phyloP scores from a whole-genome alignment of 2,329 filamentous ascomycete genomes.

The Hypoxylon sp. region DNA sequence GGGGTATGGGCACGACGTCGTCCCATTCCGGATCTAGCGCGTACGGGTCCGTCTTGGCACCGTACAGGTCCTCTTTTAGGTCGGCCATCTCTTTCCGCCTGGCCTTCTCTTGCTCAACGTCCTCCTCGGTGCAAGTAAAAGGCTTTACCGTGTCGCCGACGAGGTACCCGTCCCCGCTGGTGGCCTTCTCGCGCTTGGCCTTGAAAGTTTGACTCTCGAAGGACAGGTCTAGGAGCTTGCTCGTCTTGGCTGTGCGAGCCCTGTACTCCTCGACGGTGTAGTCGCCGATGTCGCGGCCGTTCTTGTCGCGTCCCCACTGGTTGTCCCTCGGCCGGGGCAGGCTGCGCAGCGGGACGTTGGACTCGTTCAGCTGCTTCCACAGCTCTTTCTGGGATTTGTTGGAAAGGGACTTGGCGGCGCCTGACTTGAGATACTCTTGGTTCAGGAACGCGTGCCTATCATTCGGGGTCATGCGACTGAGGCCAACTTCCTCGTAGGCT shows the following conservation, averaged over 20 bases:
- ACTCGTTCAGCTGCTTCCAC: constrained; percentile 64
- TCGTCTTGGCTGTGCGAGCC: constrained; percentile 52
- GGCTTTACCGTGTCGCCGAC: constrained; percentile 34
- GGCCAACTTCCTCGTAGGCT: constrained; percentile 54
- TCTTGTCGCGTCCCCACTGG: constrained; percentile 60
- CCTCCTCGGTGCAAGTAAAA: constrained; percentile 45
- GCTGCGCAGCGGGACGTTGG: constrained; percentile 58
- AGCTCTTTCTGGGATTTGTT: constrained; percentile 63
- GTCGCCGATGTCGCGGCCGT: constrained; percentile 58
- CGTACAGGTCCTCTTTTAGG: constrained; percentile 61
- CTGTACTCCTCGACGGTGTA: constrained; percentile 58
- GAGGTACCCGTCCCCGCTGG: constrained; percentile 12
- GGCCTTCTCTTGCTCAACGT: constrained; percentile 55
- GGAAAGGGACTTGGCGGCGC: constrained; percentile 46
- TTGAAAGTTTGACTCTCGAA: constrained; percentile 56
- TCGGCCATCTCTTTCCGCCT: constrained; percentile 60
- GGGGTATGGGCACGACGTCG: constrained; percentile 81
- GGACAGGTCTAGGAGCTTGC: constrained; percentile 53
- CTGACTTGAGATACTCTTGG: constrained; percentile 55
- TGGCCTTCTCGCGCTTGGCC: constrained; percentile 47
- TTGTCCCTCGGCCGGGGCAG: constrained; percentile 45
- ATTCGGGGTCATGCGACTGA: constrained; percentile 54
- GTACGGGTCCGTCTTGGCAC: constrained; percentile 60
- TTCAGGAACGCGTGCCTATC: constrained; percentile 60
- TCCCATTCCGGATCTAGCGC: constrained; percentile 79